phyloP scores from a whole-genome alignment of 2,329 filamentous ascomycete genomes.

The Scedosporium aurantiacum region DNA sequence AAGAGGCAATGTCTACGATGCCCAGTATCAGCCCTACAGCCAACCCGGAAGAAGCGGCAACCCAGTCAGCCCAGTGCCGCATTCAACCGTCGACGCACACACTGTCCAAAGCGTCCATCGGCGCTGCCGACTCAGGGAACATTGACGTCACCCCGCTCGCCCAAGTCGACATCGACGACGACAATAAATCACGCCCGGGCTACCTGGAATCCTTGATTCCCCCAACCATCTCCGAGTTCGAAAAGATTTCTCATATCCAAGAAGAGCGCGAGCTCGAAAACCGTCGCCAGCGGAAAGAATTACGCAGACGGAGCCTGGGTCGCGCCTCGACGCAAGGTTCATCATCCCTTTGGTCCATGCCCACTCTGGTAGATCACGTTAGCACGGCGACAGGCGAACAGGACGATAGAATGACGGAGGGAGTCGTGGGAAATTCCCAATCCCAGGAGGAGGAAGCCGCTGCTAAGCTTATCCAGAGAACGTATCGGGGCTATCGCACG shows the following conservation, averaged over 20 bases:
- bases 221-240: slow-evolving; percentile 34
- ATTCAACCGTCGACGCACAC: not conserved
- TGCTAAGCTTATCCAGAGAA: slow-evolving; percentile 53
- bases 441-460: slow-evolving; percentile 27
- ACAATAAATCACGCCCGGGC: slow-evolving; percentile 17
- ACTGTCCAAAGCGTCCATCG: not conserved
- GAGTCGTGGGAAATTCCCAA: not conserved
- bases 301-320: not conserved
- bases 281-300: not conserved
- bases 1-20: not conserved
- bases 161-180: too few species aligned
- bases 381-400: not conserved
- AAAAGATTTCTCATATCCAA: slow-evolving; percentile 38
- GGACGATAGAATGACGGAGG: not conserved
- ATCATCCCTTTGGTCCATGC: not conserved
- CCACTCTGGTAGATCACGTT: not conserved
- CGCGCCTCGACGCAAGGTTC: not conserved
- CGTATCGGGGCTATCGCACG: slow-evolving; percentile 66
- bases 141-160: slow-evolving; percentile 2
- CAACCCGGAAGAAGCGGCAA: not conserved
- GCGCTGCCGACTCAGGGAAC: not conserved
- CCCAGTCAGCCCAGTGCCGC: not conserved
- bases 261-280: slow-evolving; percentile 32
- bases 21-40: not conserved
- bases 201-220: slow-evolving; percentile 41